Evolutionary conservation across 2,329 filamentous ascomycete species (phyloP), one percentile per base, ranked within the genome.

Genomic region (Fusarium hainanense): DNA sequence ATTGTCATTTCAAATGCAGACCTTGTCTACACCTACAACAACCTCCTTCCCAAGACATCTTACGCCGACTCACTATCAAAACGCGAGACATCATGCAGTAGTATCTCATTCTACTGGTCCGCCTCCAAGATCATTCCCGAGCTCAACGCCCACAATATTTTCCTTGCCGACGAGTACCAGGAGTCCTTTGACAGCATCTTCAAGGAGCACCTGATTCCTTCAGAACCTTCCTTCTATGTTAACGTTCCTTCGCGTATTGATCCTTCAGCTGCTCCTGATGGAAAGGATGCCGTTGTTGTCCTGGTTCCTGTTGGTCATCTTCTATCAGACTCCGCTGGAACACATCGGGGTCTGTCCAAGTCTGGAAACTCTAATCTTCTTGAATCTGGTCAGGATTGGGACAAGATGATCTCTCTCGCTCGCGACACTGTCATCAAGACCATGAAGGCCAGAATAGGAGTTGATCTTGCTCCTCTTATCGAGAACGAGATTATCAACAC

Each of bases 141-240:
- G 77, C 84, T 94, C 4, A 82, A 85, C 20, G 87, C 89, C 0
- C 92, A 94, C 80, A 94, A 93, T 77, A 92, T 93, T 73, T 94
- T 94, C 81, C 85, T 93, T 9, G 90, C 91, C 4, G 88, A 92
- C 71, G 84, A 91, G 68, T 94, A 93, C 77, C 84, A 84, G 52
- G 89, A 91, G 71, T 90, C 86, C n/a, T 93, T 93, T 74, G 91
- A 93, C 77, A 85, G 87, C 62, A 93, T 93, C 63, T 93, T 94
- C 83, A 88, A 91, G 69, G 81, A 87, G 30, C 89, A 93, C 63
- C 80, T 85, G 4, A 87, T 93, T 11, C 92, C 92, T 2, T 77
- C 84, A 3, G 84, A 93, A 62, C 91, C 91, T 0, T 90, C 87
- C 58, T 94, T 93, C 82, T 93, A 93, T 78, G 87, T 93, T 78